A percentile compares a stretch with the other conserved stretches of the same genome.
These are phyloP conservation scores for Guillardia theta DNA, from an alignment of 78 protist species.

Conservation along the genomic window DNA sequence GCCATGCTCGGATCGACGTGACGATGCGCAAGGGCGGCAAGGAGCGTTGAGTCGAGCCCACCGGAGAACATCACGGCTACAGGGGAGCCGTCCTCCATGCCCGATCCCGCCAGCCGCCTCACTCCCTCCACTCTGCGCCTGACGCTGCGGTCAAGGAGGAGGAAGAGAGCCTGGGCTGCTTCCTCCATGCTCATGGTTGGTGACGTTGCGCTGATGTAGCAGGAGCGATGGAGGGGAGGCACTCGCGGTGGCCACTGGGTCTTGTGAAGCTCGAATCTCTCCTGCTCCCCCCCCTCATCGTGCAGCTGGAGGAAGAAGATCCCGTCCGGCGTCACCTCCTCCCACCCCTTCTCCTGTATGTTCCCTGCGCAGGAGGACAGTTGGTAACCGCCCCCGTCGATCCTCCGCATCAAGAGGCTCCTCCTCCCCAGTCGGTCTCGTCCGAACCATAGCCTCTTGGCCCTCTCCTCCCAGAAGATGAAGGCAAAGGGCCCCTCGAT, in stretches of 20 bases:
- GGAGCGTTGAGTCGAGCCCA: constrained; percentile 42
- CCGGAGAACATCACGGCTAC: constrained; percentile 30
- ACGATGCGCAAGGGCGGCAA: constrained; percentile 13
- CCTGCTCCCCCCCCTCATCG: background rate
- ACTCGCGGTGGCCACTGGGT: no score
- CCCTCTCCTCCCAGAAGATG: background rate
- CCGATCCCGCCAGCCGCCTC: background rate
- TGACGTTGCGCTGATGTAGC: no score
- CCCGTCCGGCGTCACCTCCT: background rate
- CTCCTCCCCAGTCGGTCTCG: constrained; percentile 42
- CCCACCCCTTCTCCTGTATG: background rate
- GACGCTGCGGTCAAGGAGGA: background rate
- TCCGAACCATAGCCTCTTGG: background rate
- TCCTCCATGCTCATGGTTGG: no score
- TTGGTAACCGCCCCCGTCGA: background rate
- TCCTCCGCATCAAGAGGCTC: background rate
- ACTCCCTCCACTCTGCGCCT: background rate
- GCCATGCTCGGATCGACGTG: constrained; percentile 42
- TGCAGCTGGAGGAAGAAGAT: background rate
- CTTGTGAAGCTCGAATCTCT: background rate
- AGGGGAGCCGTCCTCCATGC: background rate
- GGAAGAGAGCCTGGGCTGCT: background rate
- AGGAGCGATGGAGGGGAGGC: no score
- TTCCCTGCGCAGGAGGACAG: background rate
- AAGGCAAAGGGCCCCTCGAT: constrained; percentile 26